Conservation (phyloP, 768 basidiomycete genomes). For the Hortiboletus campestris region DNA sequence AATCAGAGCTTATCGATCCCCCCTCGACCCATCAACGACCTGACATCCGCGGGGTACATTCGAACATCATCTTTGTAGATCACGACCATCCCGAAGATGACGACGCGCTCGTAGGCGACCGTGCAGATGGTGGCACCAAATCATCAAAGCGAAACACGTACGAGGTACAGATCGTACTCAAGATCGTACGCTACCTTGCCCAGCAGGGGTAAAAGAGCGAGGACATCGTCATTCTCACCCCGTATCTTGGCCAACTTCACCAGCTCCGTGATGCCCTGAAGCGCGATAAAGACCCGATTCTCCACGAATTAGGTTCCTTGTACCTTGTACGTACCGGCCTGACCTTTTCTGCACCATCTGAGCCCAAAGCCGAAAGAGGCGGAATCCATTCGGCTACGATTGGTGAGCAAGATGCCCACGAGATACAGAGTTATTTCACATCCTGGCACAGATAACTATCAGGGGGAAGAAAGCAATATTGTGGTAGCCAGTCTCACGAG, state of each 20-base stretch:
- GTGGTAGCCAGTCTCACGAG: conserved; percentile 59
- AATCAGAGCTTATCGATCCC: conserved; percentile 63
- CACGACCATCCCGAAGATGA: conserved; percentile 61
- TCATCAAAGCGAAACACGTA: conserved; percentile 60
- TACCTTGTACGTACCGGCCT: conserved; percentile 52
- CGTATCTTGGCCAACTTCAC: conserved; percentile 64
- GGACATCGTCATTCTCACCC: conserved; percentile 64
- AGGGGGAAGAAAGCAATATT: conserved; percentile 70
- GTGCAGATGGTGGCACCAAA: conserved; percentile 41
- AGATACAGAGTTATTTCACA: not conserved
- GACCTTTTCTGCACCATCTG: conserved; percentile 21
- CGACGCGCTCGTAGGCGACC: conserved; percentile 37
- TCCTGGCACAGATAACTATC: conserved; percentile 56
- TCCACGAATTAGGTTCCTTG: too few relatives aligned
- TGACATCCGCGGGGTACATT: conserved; percentile 49
- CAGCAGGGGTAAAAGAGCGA: conserved; percentile 68
- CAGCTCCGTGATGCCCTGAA: conserved; percentile 46
- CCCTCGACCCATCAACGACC: conserved; percentile 45
- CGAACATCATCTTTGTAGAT: conserved; percentile 62
- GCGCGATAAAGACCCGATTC: conserved; percentile 50
- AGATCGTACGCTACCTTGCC: conserved; percentile 60
- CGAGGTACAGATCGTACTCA: conserved; percentile 62
- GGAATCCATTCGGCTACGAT: conserved; percentile 58
- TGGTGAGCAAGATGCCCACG: conserved; percentile 36
- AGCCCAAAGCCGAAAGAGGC: conserved; percentile 34